Evolutionary conservation across 768 basidiomycete species (phyloP), one percentile per base, ranked within the genome.

Genomic region (Boletus rubroflammeus): DNA sequence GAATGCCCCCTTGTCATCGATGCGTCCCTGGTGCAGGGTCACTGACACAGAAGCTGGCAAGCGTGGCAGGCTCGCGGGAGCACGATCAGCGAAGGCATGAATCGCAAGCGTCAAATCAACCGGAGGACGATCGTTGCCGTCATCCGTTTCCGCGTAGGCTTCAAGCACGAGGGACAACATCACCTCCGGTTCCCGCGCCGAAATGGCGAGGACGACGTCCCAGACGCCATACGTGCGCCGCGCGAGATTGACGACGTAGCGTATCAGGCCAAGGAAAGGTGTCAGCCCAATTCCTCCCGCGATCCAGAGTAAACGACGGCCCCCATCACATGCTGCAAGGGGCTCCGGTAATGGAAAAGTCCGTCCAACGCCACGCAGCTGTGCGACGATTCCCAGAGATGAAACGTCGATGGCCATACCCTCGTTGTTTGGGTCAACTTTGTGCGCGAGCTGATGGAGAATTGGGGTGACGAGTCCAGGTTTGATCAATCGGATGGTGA

Each of bases 271-370:
- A n/a, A 86, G 62, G 66, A 82, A 86, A 0, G 83, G 84, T 17
- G 85, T 86, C 19, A 86, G 44, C 3, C 85, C 84, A 38, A 86
- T 85, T 0, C 84, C 84, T 23, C 82, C 84, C 1, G 82, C 83
- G n/a, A 82, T 67, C 82, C 81, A 85, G 26, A 84, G 65, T 28
- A 82, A 60, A 31, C 71, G 71, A 40, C 52, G 65, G 15, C 54
- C 62, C 10, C 56, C 58, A 9, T 65, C 65, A n/a, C 64, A 67
- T 23, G 56, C 65, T 6, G 65, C 59, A 19, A 64, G 9, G 1
- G 64, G 62, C 5, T 55, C 50, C 2, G 65, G 65, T 0, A 64
- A 47, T 1, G 62, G 56, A 53, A 85, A 82, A 4, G 76, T 71
- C 1, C 85, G 84, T 0, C 72, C 76, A 26, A 85, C 65, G 0